These are phyloP conservation scores for Kalanchoe fedtschenkoi DNA, from an alignment of 164 flowering plant species.

Conservation along the genomic window DNA sequence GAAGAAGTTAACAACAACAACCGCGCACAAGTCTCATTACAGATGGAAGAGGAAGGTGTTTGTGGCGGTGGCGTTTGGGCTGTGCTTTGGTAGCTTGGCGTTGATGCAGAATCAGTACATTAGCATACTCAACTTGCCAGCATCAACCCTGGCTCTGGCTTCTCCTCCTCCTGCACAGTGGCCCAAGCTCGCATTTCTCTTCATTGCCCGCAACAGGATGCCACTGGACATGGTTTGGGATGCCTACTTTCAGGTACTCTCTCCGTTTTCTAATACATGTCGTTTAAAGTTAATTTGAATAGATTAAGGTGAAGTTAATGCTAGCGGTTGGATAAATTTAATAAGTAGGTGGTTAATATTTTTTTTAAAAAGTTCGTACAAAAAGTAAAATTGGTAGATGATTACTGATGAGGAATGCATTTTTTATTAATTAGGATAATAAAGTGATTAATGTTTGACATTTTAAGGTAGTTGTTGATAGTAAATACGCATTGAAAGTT, in stretches of 20 bases:
- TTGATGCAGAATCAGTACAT: slow-evolving; percentile 43
- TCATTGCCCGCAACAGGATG: slow-evolving; percentile 84
- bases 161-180: slow-evolving; percentile 20
- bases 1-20: neutral
- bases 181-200: slow-evolving; percentile 76
- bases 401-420: too few relatives aligned
- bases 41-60: slow-evolving; percentile 56
- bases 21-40: slow-evolving; percentile 24
- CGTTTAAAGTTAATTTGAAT: too few relatives aligned
- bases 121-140: slow-evolving; percentile 24
- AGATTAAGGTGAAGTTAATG: too few relatives aligned
- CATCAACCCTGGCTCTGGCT: slow-evolving; percentile 9
- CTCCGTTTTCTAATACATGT: too few relatives aligned
- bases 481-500: too few relatives aligned
- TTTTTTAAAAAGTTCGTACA: too few relatives aligned
- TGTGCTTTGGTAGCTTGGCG: slow-evolving; percentile 47
- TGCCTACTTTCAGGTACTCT: slow-evolving; percentile 73
- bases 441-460: too few relatives aligned
- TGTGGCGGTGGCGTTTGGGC: slow-evolving; percentile 24
- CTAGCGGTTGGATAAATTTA: too few relatives aligned
- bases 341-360: too few relatives aligned
- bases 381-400: too few relatives aligned
- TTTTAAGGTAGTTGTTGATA: too few relatives aligned
- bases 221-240: slow-evolving; percentile 83
- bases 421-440: too few relatives aligned